Conservation (phyloP, 352 stramenopile species). For the Chrysophaeum taylorii region DNA sequence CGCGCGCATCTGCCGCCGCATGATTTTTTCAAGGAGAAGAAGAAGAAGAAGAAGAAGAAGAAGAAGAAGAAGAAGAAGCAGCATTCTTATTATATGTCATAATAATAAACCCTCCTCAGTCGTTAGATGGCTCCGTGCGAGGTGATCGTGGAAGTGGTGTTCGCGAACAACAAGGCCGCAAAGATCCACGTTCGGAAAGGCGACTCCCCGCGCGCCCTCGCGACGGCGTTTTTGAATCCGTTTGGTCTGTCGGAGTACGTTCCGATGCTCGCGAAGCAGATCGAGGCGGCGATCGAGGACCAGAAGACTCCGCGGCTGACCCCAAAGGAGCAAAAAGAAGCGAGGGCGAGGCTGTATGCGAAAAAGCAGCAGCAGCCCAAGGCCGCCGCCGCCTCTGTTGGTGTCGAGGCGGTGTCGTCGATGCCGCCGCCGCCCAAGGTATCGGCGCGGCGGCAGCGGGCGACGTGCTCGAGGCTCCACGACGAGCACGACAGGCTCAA, state of each 20-base stretch:
- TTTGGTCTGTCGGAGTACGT: neutral
- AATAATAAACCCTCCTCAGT: too few species aligned
- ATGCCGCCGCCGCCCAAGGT: neutral
- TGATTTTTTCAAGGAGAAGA: too few species aligned
- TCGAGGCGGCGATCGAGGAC: constrained; percentile 5
- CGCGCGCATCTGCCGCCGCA: too few species aligned
- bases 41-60: too few species aligned
- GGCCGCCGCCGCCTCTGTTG: neutral
- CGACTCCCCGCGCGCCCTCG: neutral
- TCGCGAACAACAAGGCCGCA: neutral
- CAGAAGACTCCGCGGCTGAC: neutral
- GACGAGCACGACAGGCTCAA: neutral
- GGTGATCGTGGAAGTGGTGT: constrained; percentile 5
- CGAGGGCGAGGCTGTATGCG: neutral
- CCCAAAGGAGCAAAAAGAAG: neutral
- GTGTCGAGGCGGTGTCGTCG: neutral
- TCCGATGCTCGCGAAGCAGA: neutral
- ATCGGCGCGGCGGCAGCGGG: neutral
- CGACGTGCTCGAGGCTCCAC: neutral
- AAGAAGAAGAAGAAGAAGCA: too few species aligned
- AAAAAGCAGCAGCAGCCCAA: neutral
- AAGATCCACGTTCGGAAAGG: neutral
- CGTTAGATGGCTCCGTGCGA: too few species aligned
- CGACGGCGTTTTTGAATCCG: neutral
- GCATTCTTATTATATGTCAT: too few species aligned